Conservation (phyloP, 1,284 basidiomycete species). For the Meira nashicola region DNA sequence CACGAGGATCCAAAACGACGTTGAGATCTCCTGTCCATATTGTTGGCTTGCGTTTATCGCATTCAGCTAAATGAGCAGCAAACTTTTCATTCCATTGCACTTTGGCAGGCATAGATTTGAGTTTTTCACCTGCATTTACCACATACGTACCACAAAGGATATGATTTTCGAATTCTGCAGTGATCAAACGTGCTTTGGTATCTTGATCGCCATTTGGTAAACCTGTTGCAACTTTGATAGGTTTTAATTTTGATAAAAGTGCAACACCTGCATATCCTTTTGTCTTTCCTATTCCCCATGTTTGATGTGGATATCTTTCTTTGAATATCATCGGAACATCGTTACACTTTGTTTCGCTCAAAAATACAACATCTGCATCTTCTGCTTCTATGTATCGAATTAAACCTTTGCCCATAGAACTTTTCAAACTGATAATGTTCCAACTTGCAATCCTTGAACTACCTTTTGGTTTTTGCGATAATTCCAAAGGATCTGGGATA, state of each 20-base stretch:
- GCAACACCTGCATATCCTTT: slow-evolving; percentile 67
- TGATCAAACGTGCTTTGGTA: slow-evolving; percentile 55
- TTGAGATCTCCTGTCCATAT: slow-evolving; percentile 88
- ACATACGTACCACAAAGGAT: slow-evolving; percentile 79
- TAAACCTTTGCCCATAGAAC: slow-evolving; percentile 41
- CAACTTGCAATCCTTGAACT: slow-evolving; percentile 33
- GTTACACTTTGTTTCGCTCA: slow-evolving; percentile 47
- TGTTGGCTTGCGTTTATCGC: slow-evolving; percentile 73
- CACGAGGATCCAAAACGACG: slow-evolving; percentile 61
- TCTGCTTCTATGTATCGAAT: slow-evolving; percentile 47
- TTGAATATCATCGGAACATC: slow-evolving; percentile 38
- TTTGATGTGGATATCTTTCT: slow-evolving; percentile 39
- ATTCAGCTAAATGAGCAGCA: slow-evolving; percentile 64
- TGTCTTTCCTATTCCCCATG: slow-evolving; percentile 48
- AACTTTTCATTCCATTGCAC: slow-evolving; percentile 38
- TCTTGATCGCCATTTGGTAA: slow-evolving; percentile 3
- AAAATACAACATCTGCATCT: slow-evolving; percentile 43
- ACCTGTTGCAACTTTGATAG: slow-evolving; percentile 54
- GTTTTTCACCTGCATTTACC: slow-evolving; percentile 73
- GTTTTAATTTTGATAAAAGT: slow-evolving; percentile 71
- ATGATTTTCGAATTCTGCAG: slow-evolving; percentile 68
- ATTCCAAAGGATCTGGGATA: slow-evolving; percentile 12
- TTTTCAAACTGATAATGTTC: slow-evolving; percentile 48
- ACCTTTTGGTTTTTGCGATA: slow-evolving; percentile 16
- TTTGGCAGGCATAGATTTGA: slow-evolving; percentile 59